Percentiles rank a stretch among this genome's conserved stretches.
These are phyloP conservation scores for Phaeolepiota aurea DNA, from an alignment of 768 basidiomycete genomes.

Conservation along the genomic window DNA sequence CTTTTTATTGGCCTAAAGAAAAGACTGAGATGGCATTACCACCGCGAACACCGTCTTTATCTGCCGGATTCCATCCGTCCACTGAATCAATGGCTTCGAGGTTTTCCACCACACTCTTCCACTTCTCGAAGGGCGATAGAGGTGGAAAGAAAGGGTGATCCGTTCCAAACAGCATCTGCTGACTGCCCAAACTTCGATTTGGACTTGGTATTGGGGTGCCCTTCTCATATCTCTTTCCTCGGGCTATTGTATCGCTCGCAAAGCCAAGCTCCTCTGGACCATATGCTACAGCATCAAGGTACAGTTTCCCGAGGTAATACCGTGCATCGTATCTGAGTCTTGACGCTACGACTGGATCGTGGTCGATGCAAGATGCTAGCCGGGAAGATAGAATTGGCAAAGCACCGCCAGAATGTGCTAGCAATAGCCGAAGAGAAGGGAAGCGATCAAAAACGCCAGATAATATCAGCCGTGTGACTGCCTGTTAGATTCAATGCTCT, in stretches of 20 bases:
- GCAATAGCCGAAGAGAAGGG: slow-evolving; percentile 65
- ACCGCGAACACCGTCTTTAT: slow-evolving; percentile 61
- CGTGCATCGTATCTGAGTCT: slow-evolving; percentile 76
- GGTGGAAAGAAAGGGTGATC: slow-evolving; percentile 93
- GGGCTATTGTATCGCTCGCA: slow-evolving; percentile 59
- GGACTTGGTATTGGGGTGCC: slow-evolving; percentile 18
- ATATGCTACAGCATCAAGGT: slow-evolving; percentile 84
- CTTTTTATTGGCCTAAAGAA: slow-evolving; percentile 26
- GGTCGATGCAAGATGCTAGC: slow-evolving; percentile 75
- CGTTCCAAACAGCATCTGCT: slow-evolving; percentile 71
- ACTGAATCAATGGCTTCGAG: slow-evolving; percentile 69
- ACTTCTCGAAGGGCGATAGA: slow-evolving; percentile 54
- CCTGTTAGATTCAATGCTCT: slow-evolving; percentile 23
- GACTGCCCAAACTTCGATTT: slow-evolving; percentile 41
- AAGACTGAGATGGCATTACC: slow-evolving; percentile 71
- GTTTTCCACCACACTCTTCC: slow-evolving; percentile 84
- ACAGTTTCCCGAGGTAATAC: slow-evolving; percentile 74
- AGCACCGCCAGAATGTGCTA: slow-evolving; percentile 85
- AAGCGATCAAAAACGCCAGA: slow-evolving; percentile 75
- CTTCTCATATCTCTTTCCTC: slow-evolving; percentile 42
- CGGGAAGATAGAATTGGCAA: slow-evolving; percentile 80
- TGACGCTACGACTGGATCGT: slow-evolving; percentile 73
- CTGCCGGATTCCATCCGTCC: slow-evolving; percentile 47
- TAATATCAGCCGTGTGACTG: slow-evolving; percentile 73
- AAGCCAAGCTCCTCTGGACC: slow-evolving; percentile 81